Conservation (phyloP, 305 asterid species). For the Solanum chacoense region DNA sequence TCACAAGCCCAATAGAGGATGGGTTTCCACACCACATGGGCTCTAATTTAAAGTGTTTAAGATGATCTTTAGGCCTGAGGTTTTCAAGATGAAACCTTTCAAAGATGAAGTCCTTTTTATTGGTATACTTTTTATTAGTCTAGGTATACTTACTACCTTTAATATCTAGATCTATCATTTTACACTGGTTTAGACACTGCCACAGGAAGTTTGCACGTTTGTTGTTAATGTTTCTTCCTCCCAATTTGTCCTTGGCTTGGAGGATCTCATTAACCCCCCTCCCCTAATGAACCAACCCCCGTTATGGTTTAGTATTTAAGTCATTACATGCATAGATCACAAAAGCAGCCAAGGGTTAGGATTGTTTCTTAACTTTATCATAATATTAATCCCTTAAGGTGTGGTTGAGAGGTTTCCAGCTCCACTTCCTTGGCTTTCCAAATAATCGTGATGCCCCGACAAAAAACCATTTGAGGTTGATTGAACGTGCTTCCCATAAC, state of each 20-base stretch:
- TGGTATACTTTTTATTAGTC: too few relatives aligned
- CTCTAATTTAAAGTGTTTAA: neutral
- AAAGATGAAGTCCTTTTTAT: too few relatives aligned
- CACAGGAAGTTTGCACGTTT: rapidly evolving
- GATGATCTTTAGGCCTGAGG: neutral
- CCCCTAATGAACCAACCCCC: too few relatives aligned
- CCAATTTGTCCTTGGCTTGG: neutral
- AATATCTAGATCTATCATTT: neutral
- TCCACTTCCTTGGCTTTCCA: too few relatives aligned
- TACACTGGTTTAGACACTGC: neutral
- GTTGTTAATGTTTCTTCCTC: neutral
- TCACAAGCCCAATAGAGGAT: neutral
- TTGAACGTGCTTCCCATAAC: too few relatives aligned
- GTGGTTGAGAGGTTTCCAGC: too few relatives aligned
- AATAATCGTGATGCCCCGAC: too few relatives aligned
- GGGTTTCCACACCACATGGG: neutral
- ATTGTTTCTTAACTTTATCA: neutral
- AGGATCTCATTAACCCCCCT: neutral
- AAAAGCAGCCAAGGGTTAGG: too few relatives aligned
- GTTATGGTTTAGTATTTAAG: too few relatives aligned
- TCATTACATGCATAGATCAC: too few relatives aligned
- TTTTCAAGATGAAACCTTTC: neutral
- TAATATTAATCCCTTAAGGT: neutral
- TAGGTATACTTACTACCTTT: too few relatives aligned
- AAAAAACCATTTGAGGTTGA: too few relatives aligned